Evolutionary conservation across 495 filamentous ascomycete genomes (phyloP), one percentile per base, ranked within the genome.

Genomic region (Copromyces sp.): DNA sequence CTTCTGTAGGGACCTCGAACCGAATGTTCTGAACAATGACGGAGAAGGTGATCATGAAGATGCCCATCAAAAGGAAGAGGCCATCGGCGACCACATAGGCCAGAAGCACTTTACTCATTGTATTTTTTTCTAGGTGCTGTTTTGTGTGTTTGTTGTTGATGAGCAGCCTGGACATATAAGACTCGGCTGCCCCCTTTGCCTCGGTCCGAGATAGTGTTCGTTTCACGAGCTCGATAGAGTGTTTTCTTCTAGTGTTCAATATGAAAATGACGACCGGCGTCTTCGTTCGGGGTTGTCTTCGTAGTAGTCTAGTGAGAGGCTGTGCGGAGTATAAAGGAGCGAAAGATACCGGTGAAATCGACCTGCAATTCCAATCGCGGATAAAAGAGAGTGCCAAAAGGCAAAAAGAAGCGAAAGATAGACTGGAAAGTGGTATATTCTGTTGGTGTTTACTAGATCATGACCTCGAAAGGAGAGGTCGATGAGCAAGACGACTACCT

Each of bases 41-140:
- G 29, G 89, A 87, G 74, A 90, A 90, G 70, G 83, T 86, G 71
- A 92, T 76, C 73, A 92, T 84, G 70, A 93, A 82, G 70, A 84
- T 85, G 74, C 91, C 91, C 72, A 88, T 88, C 24, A 83, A 78
- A 24, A 90, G 81, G 79, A 93, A 91, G 77, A 93, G 80, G 74
- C 86, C 72, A 77, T 92, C 87, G 73, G 82, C 76, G 71, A 83
- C 78, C 71, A 90, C 72, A 79, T 91, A 91, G 71, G 84, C 82
- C 74, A 85, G 69, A 39, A 90, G 82, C 47, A 90, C 84, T 73
- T 86, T 88, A 82, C 88, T 86, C 74, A 81, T 81, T 87, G 88
- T 89, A 53, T 75, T 84, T 69, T 44, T 17, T 17, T 68, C 76
- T 69, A 24, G 41, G 53, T 40, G 74, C 29, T 53, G 24, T 68